phyloP scores from a whole-genome alignment of 2,329 filamentous ascomycete genomes.

The Colletotrichum karsti region DNA sequence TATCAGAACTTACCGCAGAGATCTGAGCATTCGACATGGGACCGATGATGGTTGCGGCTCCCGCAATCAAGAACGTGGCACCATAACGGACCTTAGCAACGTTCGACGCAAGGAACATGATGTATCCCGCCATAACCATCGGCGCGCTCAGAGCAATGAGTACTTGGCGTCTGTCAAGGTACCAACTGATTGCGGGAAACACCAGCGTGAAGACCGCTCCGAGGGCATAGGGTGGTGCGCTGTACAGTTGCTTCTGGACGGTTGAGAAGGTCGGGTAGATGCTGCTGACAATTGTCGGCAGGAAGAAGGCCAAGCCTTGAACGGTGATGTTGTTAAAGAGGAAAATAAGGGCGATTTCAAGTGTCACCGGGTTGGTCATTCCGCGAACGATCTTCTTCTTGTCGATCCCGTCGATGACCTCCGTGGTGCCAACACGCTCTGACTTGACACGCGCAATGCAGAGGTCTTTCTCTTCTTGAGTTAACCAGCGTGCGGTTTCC shows the following conservation, averaged over 20 bases:
- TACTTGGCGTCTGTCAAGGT: conserved; percentile 65
- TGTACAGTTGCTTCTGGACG: conserved; percentile 73
- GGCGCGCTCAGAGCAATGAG: conserved; percentile 69
- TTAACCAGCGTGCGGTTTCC: conserved; percentile 73
- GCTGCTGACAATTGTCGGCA: conserved; percentile 72
- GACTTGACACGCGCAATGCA: conserved; percentile 74
- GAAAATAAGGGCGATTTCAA: conserved; percentile 66
- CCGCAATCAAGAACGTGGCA: conserved; percentile 75
- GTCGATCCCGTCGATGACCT: conserved; percentile 71
- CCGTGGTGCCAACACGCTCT: conserved; percentile 67
- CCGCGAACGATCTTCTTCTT: conserved; percentile 66
- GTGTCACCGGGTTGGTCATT: conserved; percentile 69
- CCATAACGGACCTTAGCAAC: conserved; percentile 67
- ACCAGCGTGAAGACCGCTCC: conserved; percentile 73
- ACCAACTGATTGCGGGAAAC: conserved; percentile 69
- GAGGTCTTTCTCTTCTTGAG: conserved; percentile 70
- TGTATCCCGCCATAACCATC: conserved; percentile 74
- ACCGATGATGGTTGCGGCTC: conserved; percentile 70
- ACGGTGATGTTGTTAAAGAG: conserved; percentile 76
- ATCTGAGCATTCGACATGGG: conserved; percentile 73
- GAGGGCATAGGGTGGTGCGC: conserved; percentile 75
- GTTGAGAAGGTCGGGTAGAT: conserved; percentile 69
- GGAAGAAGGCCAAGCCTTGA: conserved; percentile 75
- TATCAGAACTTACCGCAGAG: conserved; percentile 50
- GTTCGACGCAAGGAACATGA: conserved; percentile 71